Evolutionary conservation across 371 early-diverging fungal genomes (phyloP).

Genomic region (Mortierella polycephala): DNA sequence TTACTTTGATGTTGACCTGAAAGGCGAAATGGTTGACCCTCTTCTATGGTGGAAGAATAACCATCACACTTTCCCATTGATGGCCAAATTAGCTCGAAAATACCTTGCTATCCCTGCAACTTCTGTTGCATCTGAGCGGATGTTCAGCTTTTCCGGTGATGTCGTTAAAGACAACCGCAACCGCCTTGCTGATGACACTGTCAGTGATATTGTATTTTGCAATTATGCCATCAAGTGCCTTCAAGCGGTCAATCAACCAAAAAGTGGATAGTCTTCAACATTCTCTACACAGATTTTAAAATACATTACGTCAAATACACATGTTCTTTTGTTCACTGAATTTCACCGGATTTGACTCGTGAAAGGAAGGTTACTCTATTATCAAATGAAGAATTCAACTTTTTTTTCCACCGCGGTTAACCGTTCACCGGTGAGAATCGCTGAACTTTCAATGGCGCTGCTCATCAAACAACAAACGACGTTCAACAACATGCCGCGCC

Average conservation of each 20-base stretch:
- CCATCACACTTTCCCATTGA: background rate
- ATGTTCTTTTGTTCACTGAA: no score
- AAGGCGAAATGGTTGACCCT: background rate
- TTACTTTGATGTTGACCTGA: background rate
- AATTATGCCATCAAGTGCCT: slow-evolving; percentile 6
- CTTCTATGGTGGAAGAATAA: background rate
- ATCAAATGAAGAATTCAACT: no score
- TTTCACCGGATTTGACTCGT: no score
- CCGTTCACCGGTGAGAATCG: no score
- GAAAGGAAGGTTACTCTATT: no score
- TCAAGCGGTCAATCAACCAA: background rate
- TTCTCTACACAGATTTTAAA: background rate
- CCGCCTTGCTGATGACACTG: slow-evolving; percentile 7
- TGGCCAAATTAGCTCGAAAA: slow-evolving; percentile 9
- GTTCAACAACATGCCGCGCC: no score
- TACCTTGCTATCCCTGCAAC: slow-evolving; percentile 15
- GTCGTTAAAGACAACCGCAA: slow-evolving; percentile 13
- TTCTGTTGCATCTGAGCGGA: slow-evolving; percentile 9
- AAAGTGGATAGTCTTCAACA: background rate
- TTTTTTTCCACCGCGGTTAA: no score
- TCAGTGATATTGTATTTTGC: slow-evolving; percentile 13
- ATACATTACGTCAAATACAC: no score
- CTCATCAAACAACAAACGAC: no score
- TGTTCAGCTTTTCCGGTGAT: slow-evolving; percentile 1
- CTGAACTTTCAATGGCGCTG: no score